Base-by-base conservation (phyloP, 805 yeast species). In the Diddensiella santjacobensis region DNA sequence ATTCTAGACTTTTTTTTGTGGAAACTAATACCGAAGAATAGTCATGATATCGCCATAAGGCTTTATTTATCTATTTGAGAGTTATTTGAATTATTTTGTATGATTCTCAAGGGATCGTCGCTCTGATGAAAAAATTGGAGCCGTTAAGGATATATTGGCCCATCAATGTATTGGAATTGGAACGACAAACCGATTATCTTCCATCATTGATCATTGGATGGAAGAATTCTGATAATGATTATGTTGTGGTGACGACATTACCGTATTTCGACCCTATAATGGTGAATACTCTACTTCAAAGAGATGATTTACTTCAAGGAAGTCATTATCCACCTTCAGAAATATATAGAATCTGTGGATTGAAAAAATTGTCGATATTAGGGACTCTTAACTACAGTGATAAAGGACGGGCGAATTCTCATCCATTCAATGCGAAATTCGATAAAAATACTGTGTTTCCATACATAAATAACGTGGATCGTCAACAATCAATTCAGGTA, bases 111-210 rank as follows among this genome's bases (percentile, higher is more conserved):
- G n/a, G n/a, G n/a, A n/a, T n/a, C n/a, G n/a, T n/a, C n/a, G n/a
- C n/a, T n/a, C n/a, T n/a, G n/a, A n/a, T n/a, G n/a, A n/a, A n/a
- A n/a, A n/a, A n/a, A n/a, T n/a, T n/a, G 31, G 20, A 15, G 38
- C 38, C 20, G 15, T 17, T 35, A 17, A 62, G 67, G 39, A 57
- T 64, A 15, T 65, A 54, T 51, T 67, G 70, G 70, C 70, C 71
- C 6, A 39, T 47, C 18, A 65, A 64, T 44, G 64, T 65, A 15
- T 51, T 63, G 23, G 47, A 45, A n/a, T 43, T 47, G 4, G 55
- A 52, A 36, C 45, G 51, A 2, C 44, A 29, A 13, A 19, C 38
- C 15, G 53, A 44, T 1, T 45, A 46, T 24, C 55, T 36, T 35
- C 51, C 56, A 20, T 45, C 57, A 4, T 41, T 58, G 6, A 45